Percentiles rank a stretch among this genome's conserved stretches.
phyloP scores from a whole-genome alignment of 192 early-diverging fungal genomes.

The Allomyces javanicus region DNA sequence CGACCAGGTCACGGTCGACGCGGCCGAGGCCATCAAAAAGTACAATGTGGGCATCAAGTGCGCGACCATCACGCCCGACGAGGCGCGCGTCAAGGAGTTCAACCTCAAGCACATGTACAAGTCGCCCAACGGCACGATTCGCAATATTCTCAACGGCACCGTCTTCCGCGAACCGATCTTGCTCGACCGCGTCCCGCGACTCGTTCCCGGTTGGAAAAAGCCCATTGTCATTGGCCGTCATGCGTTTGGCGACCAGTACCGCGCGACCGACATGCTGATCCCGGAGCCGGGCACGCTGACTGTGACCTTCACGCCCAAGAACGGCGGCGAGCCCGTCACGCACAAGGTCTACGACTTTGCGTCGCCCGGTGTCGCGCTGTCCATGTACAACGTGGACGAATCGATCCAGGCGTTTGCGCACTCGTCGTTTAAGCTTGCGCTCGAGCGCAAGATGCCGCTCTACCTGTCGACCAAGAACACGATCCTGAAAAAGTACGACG shows the following conservation, averaged over 20 bases:
- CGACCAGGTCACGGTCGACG: constrained; percentile 84
- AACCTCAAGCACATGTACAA: constrained; percentile 96
- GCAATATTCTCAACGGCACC: constrained; percentile 90
- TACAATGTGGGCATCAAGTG: constrained; percentile 98
- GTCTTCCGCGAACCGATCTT: constrained; percentile 97
- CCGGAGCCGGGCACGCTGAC: constrained; percentile 77
- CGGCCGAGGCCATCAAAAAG: constrained; percentile 89
- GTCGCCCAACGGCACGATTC: constrained; percentile 90
- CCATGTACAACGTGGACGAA: constrained; percentile 86
- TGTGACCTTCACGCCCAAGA: constrained; percentile 69
- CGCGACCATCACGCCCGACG: constrained; percentile 95
- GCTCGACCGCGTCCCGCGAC: constrained; percentile 68
- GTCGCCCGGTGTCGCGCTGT: constrained; percentile 67
- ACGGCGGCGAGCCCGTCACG: constrained; percentile 38
- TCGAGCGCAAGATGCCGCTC: constrained; percentile 74
- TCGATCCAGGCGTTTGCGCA: constrained; percentile 91
- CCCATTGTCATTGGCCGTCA: constrained; percentile 93
- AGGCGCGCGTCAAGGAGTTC: constrained; percentile 85
- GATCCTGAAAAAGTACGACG: constrained; percentile 90
- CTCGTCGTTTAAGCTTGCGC: constrained; percentile 80
- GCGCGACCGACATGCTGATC: constrained; percentile 86
- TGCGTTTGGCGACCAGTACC: constrained; percentile 97
- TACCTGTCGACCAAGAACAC: constrained; percentile 97
- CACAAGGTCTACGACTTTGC: constrained; percentile 62
- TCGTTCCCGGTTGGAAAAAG: constrained; percentile 86